These are phyloP conservation scores for Viola odorata DNA, from an alignment of 345 rosid genomes.

Conservation along the genomic window DNA sequence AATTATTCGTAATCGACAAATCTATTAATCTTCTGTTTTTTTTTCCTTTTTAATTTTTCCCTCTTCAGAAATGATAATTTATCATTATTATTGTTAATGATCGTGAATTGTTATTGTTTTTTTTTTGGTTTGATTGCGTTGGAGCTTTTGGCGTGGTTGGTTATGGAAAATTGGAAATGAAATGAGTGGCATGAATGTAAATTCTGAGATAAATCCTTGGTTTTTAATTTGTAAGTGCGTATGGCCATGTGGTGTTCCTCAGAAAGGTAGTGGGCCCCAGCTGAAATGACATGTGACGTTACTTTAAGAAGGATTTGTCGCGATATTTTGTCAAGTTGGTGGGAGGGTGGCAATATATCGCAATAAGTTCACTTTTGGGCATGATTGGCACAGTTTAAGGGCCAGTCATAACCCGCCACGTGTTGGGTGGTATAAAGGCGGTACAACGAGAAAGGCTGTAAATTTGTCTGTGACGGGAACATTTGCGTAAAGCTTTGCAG, in stretches of 20 bases:
- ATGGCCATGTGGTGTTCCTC: slow-evolving; percentile 12
- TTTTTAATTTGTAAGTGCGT: slow-evolving; percentile 7
- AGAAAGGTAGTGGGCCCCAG: slow-evolving; percentile 15
- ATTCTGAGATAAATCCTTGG: slow-evolving; percentile 2
- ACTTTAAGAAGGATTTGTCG: slow-evolving; percentile 4
- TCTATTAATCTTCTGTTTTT: slow-evolving; percentile 17
- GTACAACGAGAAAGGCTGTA: slow-evolving; percentile 1
- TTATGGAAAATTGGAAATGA: neutral
- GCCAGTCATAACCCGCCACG: slow-evolving; percentile 21
- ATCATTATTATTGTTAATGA: slow-evolving; percentile 18
- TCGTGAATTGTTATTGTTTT: slow-evolving; percentile 22
- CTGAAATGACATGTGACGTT: slow-evolving; percentile 13
- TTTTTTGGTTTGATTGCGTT: slow-evolving; percentile 6
- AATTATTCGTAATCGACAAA: slow-evolving; percentile 16
- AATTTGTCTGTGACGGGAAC: slow-evolving; percentile 22
- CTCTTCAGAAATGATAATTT: slow-evolving; percentile 26
- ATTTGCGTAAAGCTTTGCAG: slow-evolving; percentile 21
- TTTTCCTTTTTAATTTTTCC: neutral
- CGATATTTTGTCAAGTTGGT: neutral
- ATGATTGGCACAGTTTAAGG: neutral
- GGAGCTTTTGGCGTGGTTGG: neutral
- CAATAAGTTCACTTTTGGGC: slow-evolving; percentile 3
- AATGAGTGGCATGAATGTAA: slow-evolving; percentile 30
- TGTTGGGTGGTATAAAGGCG: neutral
- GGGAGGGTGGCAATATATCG: slow-evolving; percentile 12